phyloP scores from a whole-genome alignment of 2,329 filamentous ascomycete species.

The Ambrosiella xylebori region DNA sequence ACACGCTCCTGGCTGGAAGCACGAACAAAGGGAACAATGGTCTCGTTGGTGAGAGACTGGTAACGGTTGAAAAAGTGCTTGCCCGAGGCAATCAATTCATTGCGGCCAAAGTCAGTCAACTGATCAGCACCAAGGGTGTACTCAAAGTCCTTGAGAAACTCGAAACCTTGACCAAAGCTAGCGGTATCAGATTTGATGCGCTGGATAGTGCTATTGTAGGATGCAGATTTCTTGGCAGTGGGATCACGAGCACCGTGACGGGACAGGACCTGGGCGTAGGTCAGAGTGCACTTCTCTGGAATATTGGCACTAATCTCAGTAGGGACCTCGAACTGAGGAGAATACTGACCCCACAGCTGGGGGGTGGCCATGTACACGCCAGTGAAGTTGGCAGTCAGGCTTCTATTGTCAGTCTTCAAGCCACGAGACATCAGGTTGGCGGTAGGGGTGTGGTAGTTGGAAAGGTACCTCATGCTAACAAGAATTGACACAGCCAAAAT shows the following conservation, averaged over 20 bases:
- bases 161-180: constrained; percentile 43
- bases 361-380: constrained; percentile 6
- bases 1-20: constrained; percentile 54
- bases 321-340: constrained; percentile 62
- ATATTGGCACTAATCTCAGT: constrained; percentile 43
- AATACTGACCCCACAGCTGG: constrained; percentile 66
- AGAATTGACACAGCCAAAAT: neutral
- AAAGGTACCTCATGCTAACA: constrained; percentile 10
- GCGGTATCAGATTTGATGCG: constrained; percentile 43
- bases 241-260: constrained; percentile 76
- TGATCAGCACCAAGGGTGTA: constrained; percentile 56
- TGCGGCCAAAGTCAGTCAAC: constrained; percentile 48
- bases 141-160: constrained; percentile 53
- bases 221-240: constrained; percentile 45
- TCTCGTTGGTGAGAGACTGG: constrained; percentile 32
- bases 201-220: constrained; percentile 46
- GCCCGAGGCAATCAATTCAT: constrained; percentile 58
- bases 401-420: neutral
- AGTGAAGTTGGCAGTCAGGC: neutral
- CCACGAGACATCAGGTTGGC: neutral
- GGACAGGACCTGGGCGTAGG: constrained; percentile 65
- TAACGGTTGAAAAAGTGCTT: constrained; percentile 62
- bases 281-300: constrained; percentile 53
- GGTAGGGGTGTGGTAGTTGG: neutral
- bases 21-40: constrained; percentile 49